A percentile compares a stretch with the other conserved stretches of the same genome.
Evolutionary conservation across 495 filamentous ascomycete species (phyloP).

Genomic region (Collariella sp.): DNA sequence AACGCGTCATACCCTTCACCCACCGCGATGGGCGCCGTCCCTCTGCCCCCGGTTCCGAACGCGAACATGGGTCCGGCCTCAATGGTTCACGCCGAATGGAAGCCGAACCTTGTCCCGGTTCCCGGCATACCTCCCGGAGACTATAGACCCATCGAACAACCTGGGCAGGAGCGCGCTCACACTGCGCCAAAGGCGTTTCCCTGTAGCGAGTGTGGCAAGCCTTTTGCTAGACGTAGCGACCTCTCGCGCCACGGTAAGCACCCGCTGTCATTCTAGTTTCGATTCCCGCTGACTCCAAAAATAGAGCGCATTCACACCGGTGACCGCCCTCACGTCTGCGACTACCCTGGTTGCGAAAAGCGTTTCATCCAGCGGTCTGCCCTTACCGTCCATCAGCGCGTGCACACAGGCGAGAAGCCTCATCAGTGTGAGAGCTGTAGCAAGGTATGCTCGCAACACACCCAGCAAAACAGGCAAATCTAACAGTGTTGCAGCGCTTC

Average conservation of each 20-base stretch:
- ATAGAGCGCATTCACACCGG: slow-evolving; percentile 94
- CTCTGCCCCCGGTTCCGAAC: slow-evolving; percentile 36
- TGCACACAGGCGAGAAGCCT: slow-evolving; percentile 96
- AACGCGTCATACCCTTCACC: slow-evolving; percentile 30
- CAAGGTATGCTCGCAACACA: slow-evolving; percentile 56
- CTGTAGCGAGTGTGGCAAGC: slow-evolving; percentile 85
- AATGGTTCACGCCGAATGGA: slow-evolving; percentile 44
- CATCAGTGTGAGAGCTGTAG: slow-evolving; percentile 96
- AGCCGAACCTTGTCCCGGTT: slow-evolving; percentile 32
- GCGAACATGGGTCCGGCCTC: slow-evolving; percentile 41
- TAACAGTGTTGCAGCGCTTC: slow-evolving; percentile 61
- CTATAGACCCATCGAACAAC: slow-evolving; percentile 28
- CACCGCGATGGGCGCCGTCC: slow-evolving; percentile 25
- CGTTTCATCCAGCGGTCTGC: slow-evolving; percentile 98
- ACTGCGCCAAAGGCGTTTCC: slow-evolving; percentile 62
- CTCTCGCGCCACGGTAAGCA: slow-evolving; percentile 85
- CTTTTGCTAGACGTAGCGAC: slow-evolving; percentile 89
- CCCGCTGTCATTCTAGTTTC: not conserved
- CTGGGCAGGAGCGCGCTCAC: not conserved
- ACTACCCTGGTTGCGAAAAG: slow-evolving; percentile 81
- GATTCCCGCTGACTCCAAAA: slow-evolving; percentile 16
- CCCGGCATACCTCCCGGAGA: slow-evolving; percentile 26
- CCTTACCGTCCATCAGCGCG: slow-evolving; percentile 86
- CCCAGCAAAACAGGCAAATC: not conserved
- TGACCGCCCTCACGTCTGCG: slow-evolving; percentile 84